These are phyloP conservation scores for Aspergillus sp. DNA, from an alignment of 2,329 filamentous ascomycete species.

Conservation along the genomic window DNA sequence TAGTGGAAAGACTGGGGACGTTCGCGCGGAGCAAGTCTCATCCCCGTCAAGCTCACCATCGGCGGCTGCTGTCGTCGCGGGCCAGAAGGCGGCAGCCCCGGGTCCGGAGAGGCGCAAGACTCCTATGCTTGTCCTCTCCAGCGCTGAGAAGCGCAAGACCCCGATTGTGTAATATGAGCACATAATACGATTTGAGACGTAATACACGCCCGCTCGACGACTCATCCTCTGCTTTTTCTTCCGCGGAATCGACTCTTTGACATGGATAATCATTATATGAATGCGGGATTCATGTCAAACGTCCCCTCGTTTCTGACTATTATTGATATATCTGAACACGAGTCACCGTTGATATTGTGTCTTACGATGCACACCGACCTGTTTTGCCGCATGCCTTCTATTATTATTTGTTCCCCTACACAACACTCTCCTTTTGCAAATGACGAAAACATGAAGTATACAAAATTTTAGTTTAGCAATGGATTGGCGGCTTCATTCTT, in stretches of 20 bases:
- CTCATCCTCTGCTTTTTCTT: slow-evolving; percentile 3
- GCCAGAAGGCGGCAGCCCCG: slow-evolving; percentile 48
- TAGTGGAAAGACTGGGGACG: slow-evolving; percentile 47
- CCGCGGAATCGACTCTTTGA: neutral
- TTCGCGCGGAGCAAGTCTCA: slow-evolving; percentile 31
- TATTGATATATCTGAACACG: slow-evolving; percentile 3
- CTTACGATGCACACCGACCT: neutral
- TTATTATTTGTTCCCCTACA: neutral
- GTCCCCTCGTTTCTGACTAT: neutral
- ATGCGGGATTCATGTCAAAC: no score
- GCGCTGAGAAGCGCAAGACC: slow-evolving; percentile 82
- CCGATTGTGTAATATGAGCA: slow-evolving; percentile 44
- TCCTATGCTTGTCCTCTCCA: slow-evolving; percentile 78
- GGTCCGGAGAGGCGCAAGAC: slow-evolving; percentile 63
- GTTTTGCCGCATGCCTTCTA: neutral
- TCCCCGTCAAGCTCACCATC: slow-evolving; percentile 25
- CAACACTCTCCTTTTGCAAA: neutral
- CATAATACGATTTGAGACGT: slow-evolving; percentile 29
- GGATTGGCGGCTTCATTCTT: neutral
- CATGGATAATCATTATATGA: neutral
- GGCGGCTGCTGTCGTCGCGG: slow-evolving; percentile 32
- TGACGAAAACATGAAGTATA: neutral
- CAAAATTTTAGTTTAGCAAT: neutral
- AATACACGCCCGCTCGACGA: slow-evolving; percentile 19
- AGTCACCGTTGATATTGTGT: neutral